Conservation (phyloP, 2,329 filamentous ascomycete species). For the Cytospora piceicola region DNA sequence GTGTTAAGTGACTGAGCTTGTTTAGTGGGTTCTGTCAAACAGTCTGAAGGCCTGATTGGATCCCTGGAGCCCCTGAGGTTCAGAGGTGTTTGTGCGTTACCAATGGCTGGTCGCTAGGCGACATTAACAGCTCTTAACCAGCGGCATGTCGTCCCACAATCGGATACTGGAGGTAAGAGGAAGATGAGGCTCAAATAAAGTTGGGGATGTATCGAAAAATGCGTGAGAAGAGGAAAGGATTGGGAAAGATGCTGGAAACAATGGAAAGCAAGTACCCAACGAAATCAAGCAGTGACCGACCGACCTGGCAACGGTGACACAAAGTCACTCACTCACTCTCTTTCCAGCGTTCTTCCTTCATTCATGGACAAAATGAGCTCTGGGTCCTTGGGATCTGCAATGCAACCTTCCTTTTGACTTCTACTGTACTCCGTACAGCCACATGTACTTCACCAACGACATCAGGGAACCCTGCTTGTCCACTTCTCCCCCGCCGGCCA, state of each 20-base stretch:
- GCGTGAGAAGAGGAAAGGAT: not conserved
- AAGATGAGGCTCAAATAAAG: not conserved
- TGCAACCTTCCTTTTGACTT: not conserved
- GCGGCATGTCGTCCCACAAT: not conserved
- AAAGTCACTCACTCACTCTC: not conserved
- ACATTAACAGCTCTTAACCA: not conserved
- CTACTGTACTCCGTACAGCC: too few relatives aligned
- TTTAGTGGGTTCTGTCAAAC: not conserved
- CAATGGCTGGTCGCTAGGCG: conserved; percentile 6
- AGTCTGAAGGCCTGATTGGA: conserved; percentile 1
- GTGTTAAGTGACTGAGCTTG: conserved; percentile 1
- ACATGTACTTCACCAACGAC: not conserved
- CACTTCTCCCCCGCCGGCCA: too few relatives aligned
- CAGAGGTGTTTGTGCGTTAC: not conserved
- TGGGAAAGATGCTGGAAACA: not conserved
- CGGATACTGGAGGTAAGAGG: not conserved
- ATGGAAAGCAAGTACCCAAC: not conserved
- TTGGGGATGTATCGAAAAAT: not conserved
- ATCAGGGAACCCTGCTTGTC: not conserved
- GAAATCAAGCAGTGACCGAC: not conserved
- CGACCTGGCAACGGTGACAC: not conserved
- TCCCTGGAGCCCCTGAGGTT: not conserved
- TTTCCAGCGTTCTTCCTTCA: not conserved
- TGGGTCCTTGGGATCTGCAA: not conserved
- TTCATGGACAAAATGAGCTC: not conserved